Evolutionary conservation across 495 filamentous ascomycete genomes (phyloP).

Genomic region (Tuber magnatum): DNA sequence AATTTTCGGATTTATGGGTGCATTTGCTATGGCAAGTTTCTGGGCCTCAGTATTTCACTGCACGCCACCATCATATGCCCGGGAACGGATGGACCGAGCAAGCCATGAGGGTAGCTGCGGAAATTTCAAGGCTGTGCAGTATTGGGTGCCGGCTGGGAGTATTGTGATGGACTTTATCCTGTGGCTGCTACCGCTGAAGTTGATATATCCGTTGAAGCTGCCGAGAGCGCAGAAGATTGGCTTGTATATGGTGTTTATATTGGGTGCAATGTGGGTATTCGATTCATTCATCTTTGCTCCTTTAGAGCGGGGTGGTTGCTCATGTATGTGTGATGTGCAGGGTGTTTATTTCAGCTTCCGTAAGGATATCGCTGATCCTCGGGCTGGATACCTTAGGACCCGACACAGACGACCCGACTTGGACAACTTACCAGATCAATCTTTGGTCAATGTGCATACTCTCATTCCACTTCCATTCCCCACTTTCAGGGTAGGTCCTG

Average conservation of each 20-base stretch:
- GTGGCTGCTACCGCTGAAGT: slow-evolving; percentile 5
- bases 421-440: not conserved
- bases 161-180: slow-evolving; percentile 8
- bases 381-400: not conserved
- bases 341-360: not conserved
- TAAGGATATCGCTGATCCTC: not conserved
- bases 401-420: not conserved
- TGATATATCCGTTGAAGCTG: not conserved
- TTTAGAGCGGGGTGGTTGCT: not conserved
- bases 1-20: slow-evolving; percentile 5
- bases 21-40: not conserved
- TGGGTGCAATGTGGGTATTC: slow-evolving; percentile 5
- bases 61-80: slow-evolving; percentile 1
- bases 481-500: not conserved
- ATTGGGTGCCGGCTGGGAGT: not conserved
- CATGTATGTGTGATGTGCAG: not conserved
- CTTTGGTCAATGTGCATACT: slow-evolving; percentile 4
- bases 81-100: not conserved
- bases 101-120: not conserved
- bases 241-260: slow-evolving; percentile 10
- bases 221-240: slow-evolving; percentile 7
- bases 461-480: not conserved
- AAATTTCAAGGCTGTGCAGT: not conserved
- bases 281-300: not conserved
- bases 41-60: slow-evolving; percentile 7